Conservation (phyloP, 371 early-diverging fungal species). For the Mucor piriformis region DNA sequence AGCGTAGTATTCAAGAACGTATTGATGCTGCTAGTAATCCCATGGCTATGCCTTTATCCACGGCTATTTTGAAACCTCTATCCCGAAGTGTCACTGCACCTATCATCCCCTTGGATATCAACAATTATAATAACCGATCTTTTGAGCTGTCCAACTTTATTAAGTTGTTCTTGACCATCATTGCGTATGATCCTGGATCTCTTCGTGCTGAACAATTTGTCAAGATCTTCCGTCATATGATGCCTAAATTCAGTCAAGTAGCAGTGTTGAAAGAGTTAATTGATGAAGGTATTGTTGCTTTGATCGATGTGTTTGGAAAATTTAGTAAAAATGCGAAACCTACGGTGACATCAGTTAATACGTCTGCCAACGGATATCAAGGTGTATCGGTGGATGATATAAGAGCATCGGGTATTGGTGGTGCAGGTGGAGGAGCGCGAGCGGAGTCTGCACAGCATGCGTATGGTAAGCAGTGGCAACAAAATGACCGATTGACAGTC, state of each 20-base stretch:
- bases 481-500: slow-evolving; percentile 65
- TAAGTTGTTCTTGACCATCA: slow-evolving; percentile 66
- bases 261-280: slow-evolving; percentile 38
- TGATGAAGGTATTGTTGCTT: slow-evolving; percentile 57
- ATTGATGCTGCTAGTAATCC: slow-evolving; percentile 51
- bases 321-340: slow-evolving; percentile 57
- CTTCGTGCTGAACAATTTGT: slow-evolving; percentile 71
- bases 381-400: slow-evolving; percentile 4
- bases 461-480: slow-evolving; percentile 70
- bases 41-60: slow-evolving; percentile 39
- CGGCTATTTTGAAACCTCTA: slow-evolving; percentile 45
- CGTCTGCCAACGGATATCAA: slow-evolving; percentile 7
- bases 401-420: not conserved
- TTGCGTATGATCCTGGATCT: slow-evolving; percentile 69
- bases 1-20: slow-evolving; percentile 46
- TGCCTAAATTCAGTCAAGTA: slow-evolving; percentile 48
- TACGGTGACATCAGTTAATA: not conserved
- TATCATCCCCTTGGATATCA: slow-evolving; percentile 34
- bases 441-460: slow-evolving; percentile 46
- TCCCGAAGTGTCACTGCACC: slow-evolving; percentile 42
- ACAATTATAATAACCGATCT: slow-evolving; percentile 37
- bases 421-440: not conserved
- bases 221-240: slow-evolving; percentile 47
- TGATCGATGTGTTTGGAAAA: slow-evolving; percentile 57
- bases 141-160: slow-evolving; percentile 60